phyloP scores from a whole-genome alignment of 495 filamentous ascomycete genomes.

The Apiosordaria backusii region DNA sequence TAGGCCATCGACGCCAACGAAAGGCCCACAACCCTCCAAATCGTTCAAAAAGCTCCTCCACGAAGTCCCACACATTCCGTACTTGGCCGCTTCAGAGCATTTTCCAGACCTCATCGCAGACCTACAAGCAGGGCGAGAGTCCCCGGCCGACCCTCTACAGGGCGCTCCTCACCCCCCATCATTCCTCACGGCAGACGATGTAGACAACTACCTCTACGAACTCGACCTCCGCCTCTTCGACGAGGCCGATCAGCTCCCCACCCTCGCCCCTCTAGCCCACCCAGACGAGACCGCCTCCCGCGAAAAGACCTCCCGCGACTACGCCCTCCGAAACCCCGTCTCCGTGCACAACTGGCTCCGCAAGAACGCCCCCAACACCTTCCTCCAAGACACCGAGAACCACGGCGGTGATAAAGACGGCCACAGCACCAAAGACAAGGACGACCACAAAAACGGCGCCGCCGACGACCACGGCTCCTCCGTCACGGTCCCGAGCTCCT shows the following conservation, averaged over 20 bases:
- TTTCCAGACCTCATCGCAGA: conserved; percentile 41
- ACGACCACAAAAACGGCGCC: conserved; percentile 8
- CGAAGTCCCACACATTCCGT: conserved; percentile 42
- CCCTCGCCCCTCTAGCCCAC: conserved; percentile 41
- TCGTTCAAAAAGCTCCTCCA: conserved; percentile 39
- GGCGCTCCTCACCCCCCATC: conserved; percentile 40
- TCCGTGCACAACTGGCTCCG: conserved; percentile 90
- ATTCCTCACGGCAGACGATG: conserved; percentile 71
- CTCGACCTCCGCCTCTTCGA: conserved; percentile 59
- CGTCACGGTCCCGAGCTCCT: background rate
- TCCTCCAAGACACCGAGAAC: conserved; percentile 74
- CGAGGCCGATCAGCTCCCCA: conserved; percentile 25
- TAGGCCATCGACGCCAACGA: conserved; percentile 24
- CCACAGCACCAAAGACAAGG: background rate
- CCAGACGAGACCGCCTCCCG: conserved; percentile 7
- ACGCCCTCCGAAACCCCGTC: conserved; percentile 69
- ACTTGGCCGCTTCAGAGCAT: conserved; percentile 35
- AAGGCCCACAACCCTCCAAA: conserved; percentile 30
- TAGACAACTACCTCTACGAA: conserved; percentile 73
- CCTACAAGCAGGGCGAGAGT: conserved; percentile 37
- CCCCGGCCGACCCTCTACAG: conserved; percentile 35
- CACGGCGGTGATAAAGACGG: conserved; percentile 47
- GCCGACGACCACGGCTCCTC: background rate
- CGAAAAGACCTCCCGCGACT: conserved; percentile 46
- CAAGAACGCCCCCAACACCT: conserved; percentile 75